These are phyloP conservation scores for Haplosporangium sp. DNA, from an alignment of 371 early-diverging fungal species.

Conservation along the genomic window DNA sequence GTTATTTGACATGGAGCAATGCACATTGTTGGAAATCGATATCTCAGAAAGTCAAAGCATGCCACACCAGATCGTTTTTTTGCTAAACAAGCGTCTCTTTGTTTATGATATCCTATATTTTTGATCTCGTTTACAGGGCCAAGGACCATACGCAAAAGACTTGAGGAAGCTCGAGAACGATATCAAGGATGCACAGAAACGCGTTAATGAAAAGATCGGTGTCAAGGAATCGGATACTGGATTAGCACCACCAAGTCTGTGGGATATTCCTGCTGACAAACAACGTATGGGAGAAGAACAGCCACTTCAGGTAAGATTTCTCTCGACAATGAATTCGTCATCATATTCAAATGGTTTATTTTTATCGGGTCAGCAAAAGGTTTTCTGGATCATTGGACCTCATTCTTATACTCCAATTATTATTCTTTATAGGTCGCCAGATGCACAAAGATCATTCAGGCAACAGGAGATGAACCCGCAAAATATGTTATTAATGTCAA, in stretches of 20 bases:
- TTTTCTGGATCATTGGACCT: no score
- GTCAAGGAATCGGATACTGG: slow-evolving; percentile 99
- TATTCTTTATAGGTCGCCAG: slow-evolving; percentile 82
- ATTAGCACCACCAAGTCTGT: slow-evolving; percentile 97
- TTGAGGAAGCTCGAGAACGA: slow-evolving; percentile 92
- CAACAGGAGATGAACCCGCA: slow-evolving; percentile 76
- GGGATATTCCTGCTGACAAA: slow-evolving; percentile 99
- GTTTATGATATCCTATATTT: background rate
- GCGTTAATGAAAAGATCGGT: slow-evolving; percentile 97
- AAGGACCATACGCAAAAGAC: slow-evolving; percentile 96
- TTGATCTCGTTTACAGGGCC: slow-evolving; percentile 76
- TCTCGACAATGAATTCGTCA: background rate
- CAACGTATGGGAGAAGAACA: slow-evolving; percentile 97
- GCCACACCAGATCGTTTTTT: background rate
- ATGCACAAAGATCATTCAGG: slow-evolving; percentile 97
- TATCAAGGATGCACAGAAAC: slow-evolving; percentile 95
- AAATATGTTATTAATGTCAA: slow-evolving; percentile 99
- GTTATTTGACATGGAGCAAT: background rate
- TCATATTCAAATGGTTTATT: background rate
- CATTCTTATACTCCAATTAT: no score
- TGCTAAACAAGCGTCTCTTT: no score
- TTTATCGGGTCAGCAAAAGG: background rate
- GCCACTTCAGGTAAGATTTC: slow-evolving; percentile 85
- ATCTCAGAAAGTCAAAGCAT: background rate
- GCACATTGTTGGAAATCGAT: background rate